Percentiles rank a stretch among this genome's conserved stretches.
These are phyloP conservation scores for Suillus spraguei DNA, from an alignment of 768 basidiomycete genomes.

Conservation along the genomic window DNA sequence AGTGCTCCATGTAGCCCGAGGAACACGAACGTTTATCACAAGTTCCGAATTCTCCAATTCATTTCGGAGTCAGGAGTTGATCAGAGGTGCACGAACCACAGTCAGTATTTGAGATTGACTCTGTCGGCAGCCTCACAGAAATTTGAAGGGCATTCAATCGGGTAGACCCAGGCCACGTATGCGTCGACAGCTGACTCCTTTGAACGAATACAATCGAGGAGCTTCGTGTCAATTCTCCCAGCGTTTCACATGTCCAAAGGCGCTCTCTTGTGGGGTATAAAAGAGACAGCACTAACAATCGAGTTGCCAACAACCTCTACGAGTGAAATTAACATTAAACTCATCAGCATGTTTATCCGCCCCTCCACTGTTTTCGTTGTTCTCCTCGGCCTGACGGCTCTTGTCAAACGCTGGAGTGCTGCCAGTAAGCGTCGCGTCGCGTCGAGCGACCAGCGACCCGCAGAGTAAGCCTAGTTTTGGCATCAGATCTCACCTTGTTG, in stretches of 20 bases:
- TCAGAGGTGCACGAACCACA: not conserved
- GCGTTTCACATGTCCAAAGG: not conserved
- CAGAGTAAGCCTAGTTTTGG: not conserved
- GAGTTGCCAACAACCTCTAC: not conserved
- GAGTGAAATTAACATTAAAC: not conserved
- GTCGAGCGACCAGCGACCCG: too few relatives aligned
- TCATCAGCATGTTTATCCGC: not conserved
- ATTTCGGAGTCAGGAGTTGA: not conserved
- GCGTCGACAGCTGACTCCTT: not conserved
- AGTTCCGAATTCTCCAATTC: too few relatives aligned
- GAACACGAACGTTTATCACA: not conserved
- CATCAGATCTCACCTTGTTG: too few relatives aligned
- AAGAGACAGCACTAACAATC: not conserved
- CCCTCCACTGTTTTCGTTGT: not conserved
- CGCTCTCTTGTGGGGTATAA: not conserved
- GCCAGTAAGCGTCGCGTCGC: not conserved
- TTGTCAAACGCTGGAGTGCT: not conserved
- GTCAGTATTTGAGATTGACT: not conserved
- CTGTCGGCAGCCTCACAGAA: not conserved
- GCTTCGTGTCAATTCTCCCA: not conserved
- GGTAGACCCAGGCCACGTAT: not conserved
- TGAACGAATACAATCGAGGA: not conserved
- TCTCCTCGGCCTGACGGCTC: not conserved
- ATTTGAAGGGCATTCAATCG: not conserved
- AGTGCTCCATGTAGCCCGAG: not conserved